Evolutionary conservation across 768 basidiomycete species (phyloP), one percentile per base, ranked within the genome.

Genomic region (Suillus bovinus): DNA sequence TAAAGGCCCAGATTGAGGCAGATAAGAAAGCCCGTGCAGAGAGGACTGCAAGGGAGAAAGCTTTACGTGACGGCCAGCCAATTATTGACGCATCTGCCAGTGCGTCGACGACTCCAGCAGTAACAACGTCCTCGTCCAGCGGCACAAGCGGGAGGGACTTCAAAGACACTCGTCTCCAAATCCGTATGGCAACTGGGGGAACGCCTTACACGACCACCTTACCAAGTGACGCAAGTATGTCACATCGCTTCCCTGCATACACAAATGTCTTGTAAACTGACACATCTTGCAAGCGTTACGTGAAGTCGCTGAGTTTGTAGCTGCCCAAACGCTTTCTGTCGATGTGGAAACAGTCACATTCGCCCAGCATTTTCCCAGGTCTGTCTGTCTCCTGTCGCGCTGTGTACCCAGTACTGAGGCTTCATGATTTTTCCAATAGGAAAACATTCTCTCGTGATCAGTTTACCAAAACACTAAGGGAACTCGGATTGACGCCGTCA

Each of bases 1-100:
- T 98, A 70, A 94, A 94, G 72, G 93, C 91, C 1, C 95, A 97
- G 73, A 97, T 98, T 66, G 95, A 96, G 75, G 92, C 89, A 0
- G 96, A 97, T 79, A 99, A 95, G 78, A 85, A 85, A 58, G 89
- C 86, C 10, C 86, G 96, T 22, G 93, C 93, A 0, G 94, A 91
- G 71, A 95, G 92, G 69, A 81, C 88, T 2, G 95, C 95, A 0
- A 80, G 88, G 53, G 96, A 98, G 76, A 98, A 98, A 73, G 96
- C 95, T 0, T 72, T 96, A 8, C 84, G 96, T 36, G 94, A 96
- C 39, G 96, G 96, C 1, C 78, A 79, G 59, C 71, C 78, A n/a
- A 70, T 79, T 22, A 68, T 80, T 27, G 77, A 80, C 41, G 61
- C 63, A 10, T 39, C 67, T 29, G 72, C 76, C 16, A 50, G 74